phyloP scores from a whole-genome alignment of 345 rosid species.

The Gossypium raimondii region DNA sequence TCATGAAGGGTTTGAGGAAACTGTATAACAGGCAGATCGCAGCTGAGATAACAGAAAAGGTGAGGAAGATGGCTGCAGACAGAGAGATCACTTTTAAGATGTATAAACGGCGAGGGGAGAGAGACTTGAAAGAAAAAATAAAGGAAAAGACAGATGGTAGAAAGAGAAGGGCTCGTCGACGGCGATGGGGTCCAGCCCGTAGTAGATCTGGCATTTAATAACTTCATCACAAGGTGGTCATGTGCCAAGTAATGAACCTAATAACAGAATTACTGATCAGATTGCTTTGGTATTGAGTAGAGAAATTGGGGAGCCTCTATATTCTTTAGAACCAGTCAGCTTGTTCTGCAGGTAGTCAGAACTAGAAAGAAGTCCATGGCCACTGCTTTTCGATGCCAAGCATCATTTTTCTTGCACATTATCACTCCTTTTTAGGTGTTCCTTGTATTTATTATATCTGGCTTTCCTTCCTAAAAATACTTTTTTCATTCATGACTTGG shows the following conservation, averaged over 20 bases:
- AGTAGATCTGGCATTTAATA: slow-evolving; percentile 24
- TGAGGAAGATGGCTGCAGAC: slow-evolving; percentile 84
- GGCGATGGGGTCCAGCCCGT: slow-evolving; percentile 25
- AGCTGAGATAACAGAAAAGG: slow-evolving; percentile 84
- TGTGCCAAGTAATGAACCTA: slow-evolving; percentile 1
- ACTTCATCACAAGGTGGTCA: background rate
- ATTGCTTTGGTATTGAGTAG: background rate
- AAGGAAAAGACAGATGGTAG: slow-evolving; percentile 46
- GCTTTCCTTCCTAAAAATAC: background rate
- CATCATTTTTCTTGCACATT: background rate
- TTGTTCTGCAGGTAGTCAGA: background rate
- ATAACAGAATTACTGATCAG: background rate
- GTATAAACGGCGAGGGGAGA: slow-evolving; percentile 89
- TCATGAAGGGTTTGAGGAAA: slow-evolving; percentile 74
- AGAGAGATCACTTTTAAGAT: slow-evolving; percentile 75
- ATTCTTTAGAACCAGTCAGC: background rate
- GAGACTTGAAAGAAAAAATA: slow-evolving; percentile 60
- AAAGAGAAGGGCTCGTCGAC: slow-evolving; percentile 50
- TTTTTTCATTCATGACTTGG: background rate
- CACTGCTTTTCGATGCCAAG: slow-evolving; percentile 5
- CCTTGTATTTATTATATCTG: background rate
- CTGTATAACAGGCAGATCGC: slow-evolving; percentile 72
- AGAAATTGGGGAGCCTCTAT: background rate
- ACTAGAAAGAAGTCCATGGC: background rate
- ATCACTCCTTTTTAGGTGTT: background rate